Conservation (phyloP, 1,284 basidiomycete species). For the Tausonia pullulans region DNA sequence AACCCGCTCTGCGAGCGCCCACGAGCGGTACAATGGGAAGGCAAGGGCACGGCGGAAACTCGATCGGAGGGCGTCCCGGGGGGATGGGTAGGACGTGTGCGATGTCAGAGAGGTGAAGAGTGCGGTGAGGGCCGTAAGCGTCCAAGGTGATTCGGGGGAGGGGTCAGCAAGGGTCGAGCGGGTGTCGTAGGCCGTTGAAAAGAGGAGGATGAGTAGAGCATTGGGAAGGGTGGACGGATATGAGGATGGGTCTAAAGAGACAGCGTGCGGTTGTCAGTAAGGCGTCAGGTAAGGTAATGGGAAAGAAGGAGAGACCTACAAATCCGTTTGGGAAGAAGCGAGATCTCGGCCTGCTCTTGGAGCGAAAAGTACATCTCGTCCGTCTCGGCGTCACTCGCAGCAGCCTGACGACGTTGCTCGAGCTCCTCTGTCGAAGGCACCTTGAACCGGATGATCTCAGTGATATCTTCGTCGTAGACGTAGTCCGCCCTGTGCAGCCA, state of each 20-base stretch:
- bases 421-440: constrained; percentile 38
- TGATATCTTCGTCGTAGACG: constrained; percentile 58
- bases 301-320: constrained; percentile 40
- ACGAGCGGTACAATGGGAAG: constrained; percentile 66
- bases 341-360: constrained; percentile 53
- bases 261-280: constrained; percentile 7
- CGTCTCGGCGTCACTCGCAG: constrained; percentile 13
- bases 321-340: constrained; percentile 60
- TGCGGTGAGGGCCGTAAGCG: constrained; percentile 53
- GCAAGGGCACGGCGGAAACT: constrained; percentile 60
- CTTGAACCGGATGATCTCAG: constrained; percentile 52
- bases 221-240: constrained; percentile 46
- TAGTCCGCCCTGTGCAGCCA: constrained; percentile 52
- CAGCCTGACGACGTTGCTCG: not conserved
- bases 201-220: constrained; percentile 54
- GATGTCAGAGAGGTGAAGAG: constrained; percentile 60
- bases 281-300: constrained; percentile 10
- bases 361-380: constrained; percentile 46
- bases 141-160: constrained; percentile 73
- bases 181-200: constrained; percentile 61
- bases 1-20: constrained; percentile 54
- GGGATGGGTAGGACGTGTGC: constrained; percentile 33
- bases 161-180: constrained; percentile 61
- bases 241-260: constrained; percentile 14
- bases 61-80: constrained; percentile 43